Base-by-base conservation (phyloP, 441 rosid genomes). In the Gossypium davidsonii region DNA sequence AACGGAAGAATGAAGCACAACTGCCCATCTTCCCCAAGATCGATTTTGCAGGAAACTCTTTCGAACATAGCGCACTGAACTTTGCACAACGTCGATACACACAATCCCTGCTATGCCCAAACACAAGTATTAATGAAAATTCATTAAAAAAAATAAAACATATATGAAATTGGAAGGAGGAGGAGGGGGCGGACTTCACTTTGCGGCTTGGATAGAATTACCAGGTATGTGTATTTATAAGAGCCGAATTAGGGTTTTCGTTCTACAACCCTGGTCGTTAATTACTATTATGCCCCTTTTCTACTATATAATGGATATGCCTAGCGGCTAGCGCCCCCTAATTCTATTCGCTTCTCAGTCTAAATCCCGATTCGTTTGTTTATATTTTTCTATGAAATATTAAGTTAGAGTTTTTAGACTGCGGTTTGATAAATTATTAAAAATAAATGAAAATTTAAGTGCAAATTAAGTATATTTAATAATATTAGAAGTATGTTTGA, bases 51-150 rank as follows among this genome's bases (percentile, higher is more conserved):
- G 74, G 66, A 49, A 71, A 71, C 55, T 12, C 64, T 57, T 71
- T 71, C 74, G 74, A 71, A 7, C 74, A 71, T 7, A 58, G 66
- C n/a, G 74, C 74, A 71, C 3, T 23, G 0, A n/a, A 2, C 1
- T 48, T 17, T 12, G 74, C 74, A 58, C 74, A 20, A 58, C 37
- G 55, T 58, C 65, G 66, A 71, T 56, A 71, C 74, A 71, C 74
- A 71, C 74, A 11, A 71, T 71, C 42, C 66, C 57, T 48, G 44
- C 70, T 23, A 25, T 8, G 59, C 14, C 3, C 21, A 28, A 31
- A 6, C 12, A 20, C 18, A 2, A 2, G 7, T 0, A 20, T 9
- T 48, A 5, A 53, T 6, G 3, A 17, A 6, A 17, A 7, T 6
- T 53, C 18, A 51, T 15, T 6, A 15, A 3, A 34, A 2, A 18